phyloP scores from a whole-genome alignment of 768 basidiomycete genomes.

The Lyophyllum decastes region DNA sequence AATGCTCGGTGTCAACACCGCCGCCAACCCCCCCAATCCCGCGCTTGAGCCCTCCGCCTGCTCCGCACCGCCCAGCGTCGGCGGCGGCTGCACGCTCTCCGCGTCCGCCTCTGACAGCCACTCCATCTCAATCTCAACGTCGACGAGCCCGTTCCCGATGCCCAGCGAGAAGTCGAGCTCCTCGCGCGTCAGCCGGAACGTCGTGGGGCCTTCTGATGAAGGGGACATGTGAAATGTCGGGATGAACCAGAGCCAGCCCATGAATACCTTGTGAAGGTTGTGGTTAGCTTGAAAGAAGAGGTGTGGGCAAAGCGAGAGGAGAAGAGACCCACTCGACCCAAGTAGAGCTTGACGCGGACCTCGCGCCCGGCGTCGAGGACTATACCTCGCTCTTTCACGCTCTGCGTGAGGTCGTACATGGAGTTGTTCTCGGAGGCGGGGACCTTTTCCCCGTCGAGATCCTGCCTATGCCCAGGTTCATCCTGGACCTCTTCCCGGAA shows the following conservation, averaged over 20 bases:
- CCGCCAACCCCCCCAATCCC: background rate
- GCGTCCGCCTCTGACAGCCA: slow-evolving; percentile 28
- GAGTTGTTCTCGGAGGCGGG: slow-evolving; percentile 45
- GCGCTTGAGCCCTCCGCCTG: background rate
- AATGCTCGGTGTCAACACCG: background rate
- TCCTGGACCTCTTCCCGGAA: slow-evolving; percentile 34
- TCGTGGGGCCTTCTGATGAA: slow-evolving; percentile 19
- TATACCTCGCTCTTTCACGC: slow-evolving; percentile 39
- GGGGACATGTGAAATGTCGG: slow-evolving; percentile 79
- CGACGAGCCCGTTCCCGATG: slow-evolving; percentile 64
- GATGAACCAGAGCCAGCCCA: slow-evolving; percentile 88
- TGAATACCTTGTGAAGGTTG: slow-evolving; percentile 51
- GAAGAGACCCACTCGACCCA: slow-evolving; percentile 59
- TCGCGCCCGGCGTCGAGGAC: slow-evolving; percentile 69
- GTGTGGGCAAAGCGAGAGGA: background rate
- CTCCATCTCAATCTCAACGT: slow-evolving; percentile 65
- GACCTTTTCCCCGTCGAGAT: slow-evolving; percentile 20
- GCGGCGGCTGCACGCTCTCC: slow-evolving; percentile 7
- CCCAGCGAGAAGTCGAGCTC: slow-evolving; percentile 83
- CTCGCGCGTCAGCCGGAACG: slow-evolving; percentile 50
- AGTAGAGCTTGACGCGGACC: slow-evolving; percentile 69
- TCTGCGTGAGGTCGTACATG: slow-evolving; percentile 39
- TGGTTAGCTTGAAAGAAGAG: background rate
- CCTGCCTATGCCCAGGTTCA: slow-evolving; percentile 22
- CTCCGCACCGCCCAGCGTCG: background rate